Evolutionary conservation across 2,329 filamentous ascomycete genomes (phyloP), one percentile per base, ranked within the genome.

Genomic region (Metarhizium humberi): DNA sequence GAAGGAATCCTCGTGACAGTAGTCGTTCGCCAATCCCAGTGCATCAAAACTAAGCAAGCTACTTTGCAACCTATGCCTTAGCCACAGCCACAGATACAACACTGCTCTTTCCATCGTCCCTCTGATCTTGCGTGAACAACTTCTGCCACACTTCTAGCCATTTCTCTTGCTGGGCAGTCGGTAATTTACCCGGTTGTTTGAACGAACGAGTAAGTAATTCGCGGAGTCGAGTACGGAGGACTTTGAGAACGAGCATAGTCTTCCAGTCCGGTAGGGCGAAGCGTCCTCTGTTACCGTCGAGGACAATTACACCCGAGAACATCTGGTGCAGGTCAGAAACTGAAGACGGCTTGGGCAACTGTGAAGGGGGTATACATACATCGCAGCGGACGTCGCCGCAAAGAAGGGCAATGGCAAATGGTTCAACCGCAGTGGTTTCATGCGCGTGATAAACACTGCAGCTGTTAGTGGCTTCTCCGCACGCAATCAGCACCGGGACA

Each of bases 221-320:
- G 60, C 86, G 84, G 18, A 96, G 75, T 30, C 87, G 80, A 2
- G 78, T 75, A 20, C 90, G 82, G 53, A 97, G 74, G 6, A 85
- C 82, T 71, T 96, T 96, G 65, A 99, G 74, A n/a, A 87, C 91
- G 40, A 96, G 81, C 78, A 94, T 86, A 0, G 86, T 86, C 72
- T 92, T 95, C 92, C 92, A 97, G 66, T 95, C 88, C 4, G 85
- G 80, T 1, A 95, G 80, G 25, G 87, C 82, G 67, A 97, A 96
- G 51, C 90, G 82, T 51, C 92, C 81, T 34, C 92, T 81, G 67
- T 96, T 95, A 48, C 90, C 88, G 67, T 96, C 94, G 48, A 99
- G 79, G 20, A 90, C 80, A 45, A 96, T 79, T 2, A 96, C 87
- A 14, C 94, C 94, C 0, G 92, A 83, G 67, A 90, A 95, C 75